phyloP scores from a whole-genome alignment of 1,284 basidiomycete species.

The Rhodotorula sp. region DNA sequence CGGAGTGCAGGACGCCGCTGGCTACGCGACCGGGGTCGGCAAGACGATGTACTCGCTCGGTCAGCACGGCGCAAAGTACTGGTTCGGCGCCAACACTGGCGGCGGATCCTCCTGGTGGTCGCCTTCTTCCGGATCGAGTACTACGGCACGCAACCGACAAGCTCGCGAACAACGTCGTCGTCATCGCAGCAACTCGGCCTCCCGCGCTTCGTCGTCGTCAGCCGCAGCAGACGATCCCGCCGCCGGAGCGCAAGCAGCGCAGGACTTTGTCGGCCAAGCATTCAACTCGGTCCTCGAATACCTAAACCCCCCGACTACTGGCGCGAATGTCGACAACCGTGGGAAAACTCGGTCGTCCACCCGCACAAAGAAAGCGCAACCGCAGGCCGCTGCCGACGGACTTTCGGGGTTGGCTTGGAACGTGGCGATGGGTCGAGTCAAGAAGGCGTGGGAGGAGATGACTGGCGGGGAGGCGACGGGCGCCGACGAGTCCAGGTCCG shows the following conservation, averaged over 20 bases:
- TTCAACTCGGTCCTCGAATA: conserved; percentile 16
- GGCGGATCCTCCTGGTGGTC: background rate
- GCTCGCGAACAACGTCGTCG: background rate
- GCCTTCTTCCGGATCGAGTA: background rate
- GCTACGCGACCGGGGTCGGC: conserved; percentile 1
- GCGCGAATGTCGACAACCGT: background rate
- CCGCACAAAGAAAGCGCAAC: background rate
- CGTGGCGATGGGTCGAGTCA: conserved; percentile 13
- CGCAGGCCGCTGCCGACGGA: background rate
- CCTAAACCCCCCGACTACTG: conserved; percentile 2
- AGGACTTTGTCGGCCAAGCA: conserved; percentile 24
- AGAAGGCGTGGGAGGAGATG: conserved; percentile 23
- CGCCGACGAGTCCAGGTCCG: background rate
- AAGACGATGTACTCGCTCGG: conserved; percentile 21
- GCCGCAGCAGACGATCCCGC: background rate
- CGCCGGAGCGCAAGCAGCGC: conserved; percentile 8
- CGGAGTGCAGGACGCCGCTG: conserved; percentile 6
- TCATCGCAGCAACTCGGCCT: background rate
- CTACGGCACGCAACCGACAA: background rate
- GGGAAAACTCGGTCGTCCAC: conserved; percentile 1
- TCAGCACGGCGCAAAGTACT: conserved; percentile 16
- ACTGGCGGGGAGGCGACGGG: background rate
- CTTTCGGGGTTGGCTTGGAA: conserved; percentile 19
- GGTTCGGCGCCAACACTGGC: conserved; percentile 3
- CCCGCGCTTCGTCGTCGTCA: background rate